phyloP scores from a whole-genome alignment of 495 filamentous ascomycete genomes.

The Choiromyces venosus region DNA sequence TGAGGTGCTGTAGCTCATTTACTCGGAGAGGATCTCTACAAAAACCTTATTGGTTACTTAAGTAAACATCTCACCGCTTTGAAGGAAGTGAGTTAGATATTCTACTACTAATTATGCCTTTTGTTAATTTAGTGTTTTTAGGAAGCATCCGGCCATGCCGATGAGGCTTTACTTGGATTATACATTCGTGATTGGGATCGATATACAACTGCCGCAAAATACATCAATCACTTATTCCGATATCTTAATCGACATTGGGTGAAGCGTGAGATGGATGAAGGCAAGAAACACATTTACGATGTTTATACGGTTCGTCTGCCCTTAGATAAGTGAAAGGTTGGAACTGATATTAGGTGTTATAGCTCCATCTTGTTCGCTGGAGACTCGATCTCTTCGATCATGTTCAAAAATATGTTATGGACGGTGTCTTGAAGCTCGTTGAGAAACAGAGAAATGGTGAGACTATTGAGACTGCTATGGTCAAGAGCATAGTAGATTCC shows the following conservation, averaged over 20 bases:
- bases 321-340: background rate
- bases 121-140: conserved; percentile 41
- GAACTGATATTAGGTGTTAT: conserved; percentile 10
- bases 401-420: conserved; percentile 86
- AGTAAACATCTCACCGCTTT: conserved; percentile 65
- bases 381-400: conserved; percentile 78
- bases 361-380: conserved; percentile 88
- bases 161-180: conserved; percentile 86
- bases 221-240: conserved; percentile 92
- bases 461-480: conserved; percentile 93
- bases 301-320: conserved; percentile 64
- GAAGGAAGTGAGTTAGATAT: conserved; percentile 32
- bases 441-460: conserved; percentile 97
- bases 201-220: conserved; percentile 91
- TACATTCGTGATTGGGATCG: conserved; percentile 96
- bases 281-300: conserved; percentile 97
- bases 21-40: conserved; percentile 93
- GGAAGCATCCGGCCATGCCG: conserved; percentile 67
- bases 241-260: conserved; percentile 99
- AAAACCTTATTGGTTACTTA: conserved; percentile 78
- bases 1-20: conserved; percentile 63
- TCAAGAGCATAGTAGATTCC: conserved; percentile 94
- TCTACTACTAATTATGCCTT: background rate
- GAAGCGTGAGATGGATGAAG: conserved; percentile 97
- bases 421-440: conserved; percentile 85